Conservation (phyloP, 2,329 filamentous ascomycete species). For the Penicillium psychrosexuale region DNA sequence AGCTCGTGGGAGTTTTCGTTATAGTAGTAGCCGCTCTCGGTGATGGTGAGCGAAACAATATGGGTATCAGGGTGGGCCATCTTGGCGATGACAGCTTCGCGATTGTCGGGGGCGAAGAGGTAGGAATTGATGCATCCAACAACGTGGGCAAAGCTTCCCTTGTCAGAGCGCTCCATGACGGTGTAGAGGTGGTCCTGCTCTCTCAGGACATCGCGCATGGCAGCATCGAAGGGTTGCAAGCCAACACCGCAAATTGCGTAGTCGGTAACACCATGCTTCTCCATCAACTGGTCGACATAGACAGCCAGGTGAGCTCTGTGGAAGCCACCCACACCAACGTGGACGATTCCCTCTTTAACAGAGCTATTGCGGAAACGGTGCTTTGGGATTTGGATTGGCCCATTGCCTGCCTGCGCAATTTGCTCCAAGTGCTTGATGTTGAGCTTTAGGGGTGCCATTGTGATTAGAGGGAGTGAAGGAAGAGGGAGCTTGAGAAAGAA, state of each 20-base stretch:
- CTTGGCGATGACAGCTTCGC: constrained; percentile 53
- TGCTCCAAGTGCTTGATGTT: constrained; percentile 40
- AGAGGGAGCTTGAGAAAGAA: not conserved
- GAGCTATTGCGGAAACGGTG: constrained; percentile 42
- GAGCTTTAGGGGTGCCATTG: constrained; percentile 40
- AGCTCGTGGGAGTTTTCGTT: constrained; percentile 58
- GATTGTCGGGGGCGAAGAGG: constrained; percentile 53
- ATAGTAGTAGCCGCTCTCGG: constrained; percentile 57
- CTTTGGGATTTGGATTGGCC: constrained; percentile 40
- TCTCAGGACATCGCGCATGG: constrained; percentile 51
- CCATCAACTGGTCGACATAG: constrained; percentile 51
- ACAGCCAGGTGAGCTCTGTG: constrained; percentile 55
- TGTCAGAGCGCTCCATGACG: constrained; percentile 53
- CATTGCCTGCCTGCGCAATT: constrained; percentile 26
- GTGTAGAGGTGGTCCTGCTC: constrained; percentile 55
- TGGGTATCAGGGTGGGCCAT: constrained; percentile 55
- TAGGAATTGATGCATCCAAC: constrained; percentile 54
- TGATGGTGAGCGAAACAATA: constrained; percentile 57
- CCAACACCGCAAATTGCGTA: constrained; percentile 55
- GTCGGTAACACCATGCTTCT: constrained; percentile 45
- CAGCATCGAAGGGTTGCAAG: constrained; percentile 50
- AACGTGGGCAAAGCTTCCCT: constrained; percentile 49
- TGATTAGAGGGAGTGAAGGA: constrained; percentile 18
- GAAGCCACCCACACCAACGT: constrained; percentile 55
- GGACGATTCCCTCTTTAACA: constrained; percentile 55